A percentile compares a stretch with the other conserved stretches of the same genome.
Evolutionary conservation across 768 basidiomycete genomes (phyloP).

Genomic region (Hypholoma sublateritium): DNA sequence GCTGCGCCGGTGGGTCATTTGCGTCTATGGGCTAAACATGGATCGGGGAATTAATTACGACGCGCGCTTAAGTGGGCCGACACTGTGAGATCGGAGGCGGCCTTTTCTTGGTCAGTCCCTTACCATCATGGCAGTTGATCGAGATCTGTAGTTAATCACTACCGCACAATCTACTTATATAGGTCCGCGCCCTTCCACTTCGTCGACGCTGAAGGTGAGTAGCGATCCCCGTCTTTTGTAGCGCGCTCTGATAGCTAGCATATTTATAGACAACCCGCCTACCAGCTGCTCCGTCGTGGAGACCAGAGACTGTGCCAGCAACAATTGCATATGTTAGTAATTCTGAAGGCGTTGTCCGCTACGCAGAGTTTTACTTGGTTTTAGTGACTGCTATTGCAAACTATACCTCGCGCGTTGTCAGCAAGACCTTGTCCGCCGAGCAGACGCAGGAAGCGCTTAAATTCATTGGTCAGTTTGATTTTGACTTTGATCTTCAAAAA

Average conservation of each 20-base stretch:
- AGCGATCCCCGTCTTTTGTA: not conserved
- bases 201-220: conserved; percentile 47
- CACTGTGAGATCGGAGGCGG: conserved; percentile 37
- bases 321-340: conserved; percentile 39
- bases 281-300: conserved; percentile 50
- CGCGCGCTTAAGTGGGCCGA: conserved; percentile 47
- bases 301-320: conserved; percentile 43
- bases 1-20: conserved; percentile 41
- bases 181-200: conserved; percentile 47
- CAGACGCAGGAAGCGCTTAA: conserved; percentile 53
- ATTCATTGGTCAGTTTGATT: conserved; percentile 40
- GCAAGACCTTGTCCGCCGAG: conserved; percentile 37
- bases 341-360: not conserved
- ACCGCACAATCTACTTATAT: not conserved
- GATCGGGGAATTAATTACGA: not conserved
- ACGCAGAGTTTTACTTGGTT: not conserved
- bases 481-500: not conserved
- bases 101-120: conserved; percentile 35
- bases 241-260: not conserved
- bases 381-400: conserved; percentile 57
- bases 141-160: not conserved
- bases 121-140: not conserved
- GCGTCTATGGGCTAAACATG: not conserved
- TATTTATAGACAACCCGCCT: conserved; percentile 39
- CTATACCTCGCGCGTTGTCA: conserved; percentile 49